These are phyloP conservation scores for Neurospora sp. DNA, from an alignment of 495 filamentous ascomycete species.

Conservation along the genomic window DNA sequence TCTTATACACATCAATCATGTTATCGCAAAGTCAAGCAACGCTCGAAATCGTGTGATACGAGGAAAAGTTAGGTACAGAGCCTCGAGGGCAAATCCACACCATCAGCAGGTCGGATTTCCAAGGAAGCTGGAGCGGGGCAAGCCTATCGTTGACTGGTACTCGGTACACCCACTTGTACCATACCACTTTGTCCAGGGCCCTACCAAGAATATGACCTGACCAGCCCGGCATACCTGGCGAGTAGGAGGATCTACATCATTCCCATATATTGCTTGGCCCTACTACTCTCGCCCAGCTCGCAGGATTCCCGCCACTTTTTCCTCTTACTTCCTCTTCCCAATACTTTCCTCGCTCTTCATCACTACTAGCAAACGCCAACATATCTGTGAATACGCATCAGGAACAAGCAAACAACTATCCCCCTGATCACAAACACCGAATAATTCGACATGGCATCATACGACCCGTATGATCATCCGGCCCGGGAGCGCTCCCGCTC, in stretches of 20 bases:
- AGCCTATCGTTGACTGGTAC: not conserved
- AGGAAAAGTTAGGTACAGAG: not conserved
- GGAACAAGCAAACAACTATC: not conserved
- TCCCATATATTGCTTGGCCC: not conserved
- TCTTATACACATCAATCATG: not conserved
- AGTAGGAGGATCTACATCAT: not conserved
- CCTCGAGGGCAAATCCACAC: not conserved
- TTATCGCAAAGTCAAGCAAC: not conserved
- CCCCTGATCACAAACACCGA: not conserved
- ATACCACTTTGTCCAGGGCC: not conserved
- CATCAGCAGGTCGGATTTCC: not conserved
- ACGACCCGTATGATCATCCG: constrained; percentile 37
- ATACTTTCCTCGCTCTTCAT: not conserved
- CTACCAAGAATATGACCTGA: not conserved
- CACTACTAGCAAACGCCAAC: not conserved
- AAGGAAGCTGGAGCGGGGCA: not conserved
- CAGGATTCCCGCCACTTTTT: not conserved
- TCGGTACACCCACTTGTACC: not conserved
- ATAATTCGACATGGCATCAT: constrained; percentile 29
- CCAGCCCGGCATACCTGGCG: not conserved
- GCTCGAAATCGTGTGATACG: not conserved
- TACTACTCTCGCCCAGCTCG: not conserved
- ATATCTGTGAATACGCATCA: not conserved
- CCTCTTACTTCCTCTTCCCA: not conserved
- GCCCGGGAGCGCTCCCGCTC: constrained; percentile 29